Evolutionary conservation across 2,329 filamentous ascomycete genomes (phyloP), one percentile per base, ranked within the genome.

Genomic region (Xylariaceae sp.): DNA sequence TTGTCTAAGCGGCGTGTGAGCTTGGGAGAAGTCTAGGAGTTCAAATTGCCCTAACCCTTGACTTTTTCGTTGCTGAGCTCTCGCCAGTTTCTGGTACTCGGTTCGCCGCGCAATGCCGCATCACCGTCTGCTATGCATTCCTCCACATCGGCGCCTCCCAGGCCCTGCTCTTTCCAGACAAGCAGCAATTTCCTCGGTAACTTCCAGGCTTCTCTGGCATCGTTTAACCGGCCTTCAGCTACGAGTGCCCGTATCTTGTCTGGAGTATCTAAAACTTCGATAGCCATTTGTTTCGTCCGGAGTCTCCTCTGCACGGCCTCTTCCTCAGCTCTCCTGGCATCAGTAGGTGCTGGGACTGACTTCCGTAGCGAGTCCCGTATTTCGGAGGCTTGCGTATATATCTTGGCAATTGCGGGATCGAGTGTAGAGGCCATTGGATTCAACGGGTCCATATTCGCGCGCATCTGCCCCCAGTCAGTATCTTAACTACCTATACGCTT

Each of bases 391-490:
- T 83, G 78, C 27, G 80, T 80, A 63, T 89, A 90, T 61, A 93
- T 91, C 58, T 89, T 86, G 2, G 83, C 81, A 43, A 93, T 88
- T 30, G 88, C 88, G 2, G 86, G 85, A 60, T 88, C 84, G 26
- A 92, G 78, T 0, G 86, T 91, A 39, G 84, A 85, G 2, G 86
- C 88, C 71, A 88, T 85, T 1, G 88, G 87, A 55, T 87, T 88
- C 40, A 92, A 70, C 3, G 88, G 88, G 64, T 92, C 89, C 88
- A 93, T 92, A 60, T 86, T 91, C 26, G 83, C 81, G 53, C 89
- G 81, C 89, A 94, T 92, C 78, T 85, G 57, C 11, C 7, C 26
- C 21, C 55, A n/a, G 42, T 57, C 35, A 59, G 39, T 20, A 51
- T 29, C 16, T 8, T 27, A 13, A 30, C 39, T 10, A 18, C 23